Percentiles rank a stretch among this genome's conserved stretches.
Evolutionary conservation across 2,329 filamentous ascomycete species (phyloP).

Genomic region (Hymenoscyphus salicellus): DNA sequence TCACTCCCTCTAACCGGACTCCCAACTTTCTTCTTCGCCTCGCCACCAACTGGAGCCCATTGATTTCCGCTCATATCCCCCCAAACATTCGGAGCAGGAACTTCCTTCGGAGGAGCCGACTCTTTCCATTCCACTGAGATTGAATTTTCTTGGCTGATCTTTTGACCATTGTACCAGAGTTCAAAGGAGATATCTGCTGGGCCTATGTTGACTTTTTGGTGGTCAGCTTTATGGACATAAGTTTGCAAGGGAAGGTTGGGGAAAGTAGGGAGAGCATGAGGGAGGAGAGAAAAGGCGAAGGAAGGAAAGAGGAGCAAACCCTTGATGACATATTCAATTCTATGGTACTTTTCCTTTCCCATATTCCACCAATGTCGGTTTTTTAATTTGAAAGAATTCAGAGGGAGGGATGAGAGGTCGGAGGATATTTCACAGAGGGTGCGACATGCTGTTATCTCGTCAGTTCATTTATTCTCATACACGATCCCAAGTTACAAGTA

Average conservation of each 20-base stretch:
- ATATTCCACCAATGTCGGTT: constrained; percentile 21
- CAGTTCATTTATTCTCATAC: neutral
- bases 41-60: neutral
- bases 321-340: constrained; percentile 14
- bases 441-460: constrained; percentile 5
- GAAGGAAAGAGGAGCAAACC: neutral
- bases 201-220: constrained; percentile 16
- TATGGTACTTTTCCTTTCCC: constrained; percentile 16
- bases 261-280: neutral
- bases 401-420: constrained; percentile 17
- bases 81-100: neutral
- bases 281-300: neutral
- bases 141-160: constrained; percentile 14
- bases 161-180: constrained; percentile 16
- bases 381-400: constrained; percentile 19
- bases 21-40: neutral
- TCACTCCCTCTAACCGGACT: neutral
- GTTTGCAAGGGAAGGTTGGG: no score
- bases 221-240: neutral
- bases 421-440: constrained; percentile 17
- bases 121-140: neutral
- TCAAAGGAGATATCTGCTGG: constrained; percentile 18
- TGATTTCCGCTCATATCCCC: neutral
- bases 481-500: no score
- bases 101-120: neutral